Evolutionary conservation across 495 filamentous ascomycete genomes (phyloP).

Genomic region (Daldinia bambusicola): DNA sequence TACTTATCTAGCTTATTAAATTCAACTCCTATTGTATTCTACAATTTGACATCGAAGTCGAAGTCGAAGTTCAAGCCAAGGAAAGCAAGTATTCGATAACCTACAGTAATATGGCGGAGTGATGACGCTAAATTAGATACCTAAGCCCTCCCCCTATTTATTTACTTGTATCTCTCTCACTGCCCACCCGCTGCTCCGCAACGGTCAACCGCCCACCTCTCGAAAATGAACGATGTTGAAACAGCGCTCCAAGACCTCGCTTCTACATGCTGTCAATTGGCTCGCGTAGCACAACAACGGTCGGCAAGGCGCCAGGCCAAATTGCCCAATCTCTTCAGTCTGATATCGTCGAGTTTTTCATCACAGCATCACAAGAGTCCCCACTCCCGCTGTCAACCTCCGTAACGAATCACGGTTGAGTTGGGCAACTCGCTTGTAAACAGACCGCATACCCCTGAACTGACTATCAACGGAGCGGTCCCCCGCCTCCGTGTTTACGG

Average conservation of each 20-base stretch:
- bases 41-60: not conserved
- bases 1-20: no score
- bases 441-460: constrained; percentile 6
- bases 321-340: constrained; percentile 37
- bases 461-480: constrained; percentile 14
- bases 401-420: constrained; percentile 27
- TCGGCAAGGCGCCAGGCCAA: constrained; percentile 23
- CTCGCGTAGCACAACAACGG: constrained; percentile 34
- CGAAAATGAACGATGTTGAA: constrained; percentile 22
- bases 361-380: constrained; percentile 6
- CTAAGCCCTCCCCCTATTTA: no score
- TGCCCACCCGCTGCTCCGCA: not conserved
- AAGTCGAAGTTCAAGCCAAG: not conserved
- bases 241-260: constrained; percentile 17
- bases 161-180: not conserved
- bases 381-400: constrained; percentile 23
- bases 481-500: constrained; percentile 14
- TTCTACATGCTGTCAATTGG: constrained; percentile 35
- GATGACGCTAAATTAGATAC: no score
- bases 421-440: constrained; percentile 22
- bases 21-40: not conserved
- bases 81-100: not conserved
- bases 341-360: constrained; percentile 30
- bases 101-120: no score
- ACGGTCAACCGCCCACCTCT: not conserved